These are phyloP conservation scores for Cladophialophora yegresii DNA, from an alignment of 2,329 filamentous ascomycete species.

Conservation along the genomic window DNA sequence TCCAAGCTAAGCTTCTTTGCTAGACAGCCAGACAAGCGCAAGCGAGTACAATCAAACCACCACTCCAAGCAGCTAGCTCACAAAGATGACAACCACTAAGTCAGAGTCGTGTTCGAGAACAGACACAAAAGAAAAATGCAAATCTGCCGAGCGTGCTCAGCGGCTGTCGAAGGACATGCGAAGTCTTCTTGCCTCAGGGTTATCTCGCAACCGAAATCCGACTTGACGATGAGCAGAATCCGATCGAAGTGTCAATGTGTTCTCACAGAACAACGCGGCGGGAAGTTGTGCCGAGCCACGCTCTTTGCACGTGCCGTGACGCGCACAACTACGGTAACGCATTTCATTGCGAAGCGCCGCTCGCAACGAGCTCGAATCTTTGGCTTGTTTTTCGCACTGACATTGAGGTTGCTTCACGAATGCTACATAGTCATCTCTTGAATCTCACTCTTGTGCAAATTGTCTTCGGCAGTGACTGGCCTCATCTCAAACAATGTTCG, in stretches of 20 bases:
- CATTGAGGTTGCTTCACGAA: background rate
- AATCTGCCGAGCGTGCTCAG: background rate
- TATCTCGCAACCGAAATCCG: background rate
- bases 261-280: too few relatives aligned
- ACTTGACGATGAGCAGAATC: background rate
- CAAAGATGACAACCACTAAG: background rate
- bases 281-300: background rate
- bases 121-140: background rate
- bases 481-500: constrained; percentile 14
- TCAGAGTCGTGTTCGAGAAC: background rate
- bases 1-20: background rate
- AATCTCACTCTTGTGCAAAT: constrained; percentile 6
- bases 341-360: background rate
- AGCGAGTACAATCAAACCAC: background rate
- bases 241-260: background rate
- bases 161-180: background rate
- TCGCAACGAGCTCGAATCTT: background rate
- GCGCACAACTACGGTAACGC: background rate
- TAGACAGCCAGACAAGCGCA: background rate
- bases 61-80: background rate
- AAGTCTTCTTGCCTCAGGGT: background rate
- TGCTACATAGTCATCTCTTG: background rate
- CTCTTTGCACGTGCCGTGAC: background rate
- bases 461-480: constrained; percentile 7
- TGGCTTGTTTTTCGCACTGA: background rate